These are phyloP conservation scores for Mikania micrantha DNA, from an alignment of 129 eudicot species.

Conservation along the genomic window DNA sequence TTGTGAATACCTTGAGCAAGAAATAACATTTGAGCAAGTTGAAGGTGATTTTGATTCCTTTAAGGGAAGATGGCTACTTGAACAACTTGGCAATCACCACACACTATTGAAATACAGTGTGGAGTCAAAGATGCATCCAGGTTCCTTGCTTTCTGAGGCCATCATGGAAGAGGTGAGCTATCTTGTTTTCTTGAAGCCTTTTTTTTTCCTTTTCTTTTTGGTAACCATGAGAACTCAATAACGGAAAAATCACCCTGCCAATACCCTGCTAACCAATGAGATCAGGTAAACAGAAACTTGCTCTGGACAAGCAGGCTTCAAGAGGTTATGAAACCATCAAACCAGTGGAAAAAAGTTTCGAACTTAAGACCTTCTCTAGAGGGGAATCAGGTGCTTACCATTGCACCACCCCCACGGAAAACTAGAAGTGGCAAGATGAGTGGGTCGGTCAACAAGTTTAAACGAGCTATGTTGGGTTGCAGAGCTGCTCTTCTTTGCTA, in stretches of 20 bases:
- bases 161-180: conserved; percentile 88
- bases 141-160: conserved; percentile 91
- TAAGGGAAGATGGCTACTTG: conserved; percentile 74
- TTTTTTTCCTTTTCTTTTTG: too few relatives aligned
- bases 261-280: too few relatives aligned
- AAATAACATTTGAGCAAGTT: conserved; percentile 88
- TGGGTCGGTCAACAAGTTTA: background rate
- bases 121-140: conserved; percentile 88
- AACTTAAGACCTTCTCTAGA: too few relatives aligned
- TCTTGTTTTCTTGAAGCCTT: background rate
- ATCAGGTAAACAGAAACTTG: too few relatives aligned
- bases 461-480: background rate
- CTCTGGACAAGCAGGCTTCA: too few relatives aligned
- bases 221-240: too few relatives aligned
- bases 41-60: conserved; percentile 97
- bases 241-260: too few relatives aligned
- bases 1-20: conserved; percentile 79
- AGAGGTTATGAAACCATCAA: too few relatives aligned
- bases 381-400: too few relatives aligned
- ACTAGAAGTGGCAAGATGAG: background rate
- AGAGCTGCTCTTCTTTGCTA: too few relatives aligned
- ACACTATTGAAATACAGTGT: conserved; percentile 81
- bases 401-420: too few relatives aligned
- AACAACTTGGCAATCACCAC: conserved; percentile 89
- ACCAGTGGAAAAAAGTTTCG: too few relatives aligned